phyloP scores from a whole-genome alignment of 2,329 filamentous ascomycete species.

The Nemania sp. region DNA sequence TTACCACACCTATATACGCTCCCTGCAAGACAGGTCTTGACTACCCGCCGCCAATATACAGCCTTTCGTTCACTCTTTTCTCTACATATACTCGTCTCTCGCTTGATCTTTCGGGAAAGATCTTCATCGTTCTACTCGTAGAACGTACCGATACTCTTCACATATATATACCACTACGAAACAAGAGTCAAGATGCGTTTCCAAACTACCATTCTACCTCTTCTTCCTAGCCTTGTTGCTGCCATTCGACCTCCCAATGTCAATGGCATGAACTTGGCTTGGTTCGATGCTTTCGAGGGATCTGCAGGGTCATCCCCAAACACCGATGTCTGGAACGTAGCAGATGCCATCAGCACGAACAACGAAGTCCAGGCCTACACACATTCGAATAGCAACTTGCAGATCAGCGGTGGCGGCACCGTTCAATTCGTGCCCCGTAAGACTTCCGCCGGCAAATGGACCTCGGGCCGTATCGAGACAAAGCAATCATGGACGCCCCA shows the following conservation, averaged over 20 bases:
- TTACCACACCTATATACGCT: slow-evolving; percentile 28
- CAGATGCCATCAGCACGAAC: slow-evolving; percentile 51
- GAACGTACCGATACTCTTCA: slow-evolving; percentile 19
- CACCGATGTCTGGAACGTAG: slow-evolving; percentile 33
- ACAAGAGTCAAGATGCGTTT: slow-evolving; percentile 35
- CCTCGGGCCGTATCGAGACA: slow-evolving; percentile 58
- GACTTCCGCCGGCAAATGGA: slow-evolving; percentile 49
- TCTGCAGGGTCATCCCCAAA: slow-evolving; percentile 33
- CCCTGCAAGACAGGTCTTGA: slow-evolving; percentile 36
- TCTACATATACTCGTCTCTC: slow-evolving; percentile 2
- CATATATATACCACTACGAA: slow-evolving; percentile 14
- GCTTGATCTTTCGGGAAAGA: slow-evolving; percentile 9
- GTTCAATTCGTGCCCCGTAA: slow-evolving; percentile 55
- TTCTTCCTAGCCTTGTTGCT: slow-evolving; percentile 35
- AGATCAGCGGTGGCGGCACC: slow-evolving; percentile 53
- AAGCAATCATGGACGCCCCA: slow-evolving; percentile 51
- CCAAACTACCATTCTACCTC: slow-evolving; percentile 32
- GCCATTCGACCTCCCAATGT: slow-evolving; percentile 37
- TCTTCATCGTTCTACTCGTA: slow-evolving; percentile 9
- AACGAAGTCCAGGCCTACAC: slow-evolving; percentile 57
- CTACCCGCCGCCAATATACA: slow-evolving; percentile 10
- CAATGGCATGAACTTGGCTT: slow-evolving; percentile 34
- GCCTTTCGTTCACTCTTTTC: slow-evolving; percentile 14
- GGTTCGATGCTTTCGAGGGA: slow-evolving; percentile 37
- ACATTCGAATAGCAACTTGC: slow-evolving; percentile 50